Evolutionary conservation across 176 grass and related monocot species (phyloP).

Genomic region (Poa annua): DNA sequence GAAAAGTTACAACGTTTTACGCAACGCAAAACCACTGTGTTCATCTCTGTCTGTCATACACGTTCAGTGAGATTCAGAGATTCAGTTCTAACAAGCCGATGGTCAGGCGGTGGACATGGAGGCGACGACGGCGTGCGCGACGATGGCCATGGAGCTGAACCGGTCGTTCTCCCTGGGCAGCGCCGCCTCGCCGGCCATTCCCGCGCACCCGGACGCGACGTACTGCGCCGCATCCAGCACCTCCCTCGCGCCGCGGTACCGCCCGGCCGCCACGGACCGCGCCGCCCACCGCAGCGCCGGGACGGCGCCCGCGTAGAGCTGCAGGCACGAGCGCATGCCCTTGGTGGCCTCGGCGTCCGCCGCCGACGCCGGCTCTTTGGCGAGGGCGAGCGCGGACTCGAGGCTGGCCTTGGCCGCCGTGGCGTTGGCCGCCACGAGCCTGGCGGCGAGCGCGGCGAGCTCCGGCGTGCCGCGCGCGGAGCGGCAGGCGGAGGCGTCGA

Average conservation of each 20-base stretch:
- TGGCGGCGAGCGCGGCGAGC: constrained; percentile 46
- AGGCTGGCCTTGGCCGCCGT: constrained; percentile 37
- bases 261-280: constrained; percentile 8
- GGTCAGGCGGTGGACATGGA: constrained; percentile 27
- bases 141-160: constrained; percentile 38
- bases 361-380: background rate
- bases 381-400: constrained; percentile 6
- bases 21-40: too few species aligned
- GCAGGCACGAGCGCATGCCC: constrained; percentile 40
- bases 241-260: constrained; percentile 44
- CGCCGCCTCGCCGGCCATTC: constrained; percentile 21
- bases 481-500: constrained; percentile 29
- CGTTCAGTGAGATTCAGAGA: too few species aligned
- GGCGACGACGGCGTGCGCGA: constrained; percentile 47
- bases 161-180: constrained; percentile 25
- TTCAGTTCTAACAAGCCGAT: too few species aligned
- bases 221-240: constrained; percentile 44
- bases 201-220: constrained; percentile 34
- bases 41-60: too few species aligned
- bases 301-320: constrained; percentile 48
- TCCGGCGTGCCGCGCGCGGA: constrained; percentile 27
- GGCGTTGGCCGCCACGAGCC: constrained; percentile 36
- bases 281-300: constrained; percentile 44
- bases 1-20: too few species aligned
- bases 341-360: background rate